These are phyloP conservation scores for Trypanosomatidae sp. DNA, from an alignment of 208 protist genomes.

Conservation along the genomic window DNA sequence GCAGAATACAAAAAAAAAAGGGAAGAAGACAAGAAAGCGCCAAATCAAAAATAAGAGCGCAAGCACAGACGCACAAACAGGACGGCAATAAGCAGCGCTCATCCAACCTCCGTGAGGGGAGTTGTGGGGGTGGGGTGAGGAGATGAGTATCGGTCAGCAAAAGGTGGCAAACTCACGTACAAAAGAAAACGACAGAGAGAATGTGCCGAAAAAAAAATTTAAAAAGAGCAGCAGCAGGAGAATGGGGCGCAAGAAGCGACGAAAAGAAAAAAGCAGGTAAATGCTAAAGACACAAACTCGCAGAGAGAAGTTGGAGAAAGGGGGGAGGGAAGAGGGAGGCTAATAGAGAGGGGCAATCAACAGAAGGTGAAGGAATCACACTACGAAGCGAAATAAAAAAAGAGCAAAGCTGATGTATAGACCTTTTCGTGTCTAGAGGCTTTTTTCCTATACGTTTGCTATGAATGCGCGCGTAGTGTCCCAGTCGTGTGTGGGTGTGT, in stretches of 20 bases:
- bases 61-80: background rate
- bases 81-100: no score
- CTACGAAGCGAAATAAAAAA: background rate
- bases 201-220: background rate
- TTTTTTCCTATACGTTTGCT: background rate
- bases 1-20: conserved; percentile 3
- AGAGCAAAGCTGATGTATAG: background rate
- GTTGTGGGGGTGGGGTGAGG: no score
- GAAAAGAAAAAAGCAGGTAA: conserved; percentile 4
- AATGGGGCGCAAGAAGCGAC: background rate
- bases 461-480: no score
- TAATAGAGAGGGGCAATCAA: no score
- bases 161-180: background rate
- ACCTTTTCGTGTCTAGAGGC: background rate
- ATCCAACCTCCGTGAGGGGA: no score
- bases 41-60: background rate
- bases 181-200: conserved; percentile 12
- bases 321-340: background rate
- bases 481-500: no score
- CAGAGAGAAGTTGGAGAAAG: background rate
- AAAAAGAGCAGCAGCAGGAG: background rate
- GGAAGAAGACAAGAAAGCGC: conserved; percentile 1
- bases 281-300: background rate
- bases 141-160: background rate
- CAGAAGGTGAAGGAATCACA: no score